Base-by-base conservation (phyloP, 495 filamentous ascomycete genomes). In the Podospora sp. region DNA sequence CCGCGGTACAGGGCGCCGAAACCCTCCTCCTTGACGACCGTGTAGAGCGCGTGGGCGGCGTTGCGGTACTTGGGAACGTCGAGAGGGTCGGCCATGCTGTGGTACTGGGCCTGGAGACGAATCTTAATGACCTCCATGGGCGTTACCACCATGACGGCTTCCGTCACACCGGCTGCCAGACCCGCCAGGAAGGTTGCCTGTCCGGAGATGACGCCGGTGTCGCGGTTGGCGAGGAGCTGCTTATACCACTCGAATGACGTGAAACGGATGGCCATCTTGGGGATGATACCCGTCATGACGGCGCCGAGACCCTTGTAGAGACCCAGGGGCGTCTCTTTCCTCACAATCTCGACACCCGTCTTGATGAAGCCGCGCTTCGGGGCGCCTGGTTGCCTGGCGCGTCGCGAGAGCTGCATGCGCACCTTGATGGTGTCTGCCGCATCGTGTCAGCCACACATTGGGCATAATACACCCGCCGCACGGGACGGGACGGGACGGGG, bases 121-220 rank as follows among this genome's bases (percentile, higher is more conserved):
- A 99, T 99, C 87, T 99, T 99, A 75, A 99, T 84, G 61, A 99
- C 95, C 74, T 99, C 95, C 95, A 99, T 99, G 2, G 95, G 95
- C 40, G 94, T 98, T 29, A 99, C 95, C 14, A 98, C 90, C 35
- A 90, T 90, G 29, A 99, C 94, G 64, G 95, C 95, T 83, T 99
- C 95, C 6, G 95, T 98, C 20, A 97, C 90, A 76, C 95, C 95
- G 35, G 95, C 96, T 27, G 88, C 85, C 24, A 99, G 89, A 74
- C 95, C 95, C 67, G 95, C 94, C 9, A 97, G 71, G 81, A 99
- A 99, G 27, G 92, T 97, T 21, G 83, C 85, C 70, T 89, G 85
- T 60, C 92, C 91, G 64, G 85, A 87, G 50, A 98, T 84, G 29
- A 75, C 67, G 18, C 90, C 88, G 8, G 90, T 92, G 67, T 89